Base-by-base conservation (phyloP, 192 early-diverging fungal genomes). In the Allomyces macrogynus region DNA sequence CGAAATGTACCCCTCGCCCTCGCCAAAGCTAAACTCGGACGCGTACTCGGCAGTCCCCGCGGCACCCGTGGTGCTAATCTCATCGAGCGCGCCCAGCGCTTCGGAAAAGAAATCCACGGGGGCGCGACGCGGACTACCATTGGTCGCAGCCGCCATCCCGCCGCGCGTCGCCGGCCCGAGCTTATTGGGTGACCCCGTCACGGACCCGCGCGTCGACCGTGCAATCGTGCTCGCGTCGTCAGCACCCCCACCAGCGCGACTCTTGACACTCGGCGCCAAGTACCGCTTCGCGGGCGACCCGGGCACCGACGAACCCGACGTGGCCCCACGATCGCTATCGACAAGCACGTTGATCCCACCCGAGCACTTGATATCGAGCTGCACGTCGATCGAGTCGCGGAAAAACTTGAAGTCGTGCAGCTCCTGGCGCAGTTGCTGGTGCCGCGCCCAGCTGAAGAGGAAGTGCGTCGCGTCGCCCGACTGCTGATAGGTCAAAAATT, bases 401-500 rank as follows among this genome's bases (percentile, higher is more conserved):
- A 84, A 84, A 64, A 70, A 76, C 67, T 69, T 66, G 68, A 84
- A 83, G 63, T 84, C 82, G 65, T 77, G 77, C 64, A 83, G 62
- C 44, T 81, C 77, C 26, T 73, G 64, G 16, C 76, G 71, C 65
- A 66, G 67, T 25, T 74, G 63, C 67, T 78, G 83, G 49, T 83
- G 78, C 20, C 72, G 69, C 14, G 75, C 49, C 78, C 80, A 84
- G 62, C 63, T 73, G 67, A 81, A 83, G 42, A 84, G 63, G 69
- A 77, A 83, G 10, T 72, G 70, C 11, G 75, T 83, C 1, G 81
- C 75, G 66, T 82, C 80, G 57, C 81, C 81, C 61, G 70, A 62
- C 65, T 81, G 76, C 63, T 77, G 76, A 67, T 84, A 84, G 25
- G 66, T 64, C 54, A 83, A 54, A 63, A 84, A 84, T 12, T 76